These are phyloP conservation scores for Tubosaeta brunneosetosa DNA, from an alignment of 768 basidiomycete species.

Conservation along the genomic window DNA sequence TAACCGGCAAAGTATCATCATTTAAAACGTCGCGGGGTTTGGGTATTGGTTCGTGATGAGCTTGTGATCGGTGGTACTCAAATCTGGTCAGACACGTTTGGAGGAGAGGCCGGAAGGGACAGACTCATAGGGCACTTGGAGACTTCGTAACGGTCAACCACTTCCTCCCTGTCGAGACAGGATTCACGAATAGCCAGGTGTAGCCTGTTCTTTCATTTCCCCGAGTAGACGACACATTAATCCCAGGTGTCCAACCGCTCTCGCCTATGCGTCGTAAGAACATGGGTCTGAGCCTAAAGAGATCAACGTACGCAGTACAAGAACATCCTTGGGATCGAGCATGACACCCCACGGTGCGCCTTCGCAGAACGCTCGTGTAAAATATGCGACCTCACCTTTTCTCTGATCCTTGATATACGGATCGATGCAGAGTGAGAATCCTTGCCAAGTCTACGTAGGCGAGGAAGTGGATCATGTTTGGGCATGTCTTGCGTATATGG, in stretches of 20 bases:
- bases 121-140: conserved; percentile 87
- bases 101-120: conserved; percentile 25
- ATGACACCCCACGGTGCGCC: no score
- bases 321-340: conserved; percentile 42
- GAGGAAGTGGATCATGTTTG: conserved; percentile 85
- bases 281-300: not conserved
- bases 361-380: conserved; percentile 75
- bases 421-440: conserved; percentile 91
- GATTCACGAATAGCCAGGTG: conserved; percentile 85
- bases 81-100: not conserved
- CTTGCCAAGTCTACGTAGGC: conserved; percentile 99
- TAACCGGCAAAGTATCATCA: no score
- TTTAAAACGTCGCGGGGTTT: no score
- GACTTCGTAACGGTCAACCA: conserved; percentile 85
- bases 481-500: conserved; percentile 78
- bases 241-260: conserved; percentile 89
- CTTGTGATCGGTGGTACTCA: conserved; percentile 88
- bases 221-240: conserved; percentile 74
- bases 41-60: conserved; percentile 79
- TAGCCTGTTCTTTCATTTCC: conserved; percentile 71
- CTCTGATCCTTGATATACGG: conserved; percentile 94
- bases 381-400: conserved; percentile 92
- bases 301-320: conserved; percentile 57
- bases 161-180: conserved; percentile 77
- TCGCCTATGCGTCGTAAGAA: conserved; percentile 44